Evolutionary conservation across 768 basidiomycete genomes (phyloP).

Genomic region (Termitomyces sp.): DNA sequence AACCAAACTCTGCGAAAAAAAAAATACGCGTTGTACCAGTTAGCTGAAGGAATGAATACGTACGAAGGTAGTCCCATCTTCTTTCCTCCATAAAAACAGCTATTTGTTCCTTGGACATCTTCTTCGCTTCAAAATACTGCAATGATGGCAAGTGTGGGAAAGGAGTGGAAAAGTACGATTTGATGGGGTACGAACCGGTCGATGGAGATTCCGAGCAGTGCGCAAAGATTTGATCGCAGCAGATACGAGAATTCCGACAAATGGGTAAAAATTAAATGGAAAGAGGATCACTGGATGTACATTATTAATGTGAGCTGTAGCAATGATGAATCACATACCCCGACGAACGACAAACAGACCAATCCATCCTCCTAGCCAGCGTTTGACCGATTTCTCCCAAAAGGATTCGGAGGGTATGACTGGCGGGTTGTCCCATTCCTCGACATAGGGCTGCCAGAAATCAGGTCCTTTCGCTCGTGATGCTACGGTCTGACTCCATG

Average conservation of each 20-base stretch:
- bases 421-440: constrained; percentile 74
- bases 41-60: constrained; percentile 16
- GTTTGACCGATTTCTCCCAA: constrained; percentile 27
- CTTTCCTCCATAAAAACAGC: constrained; percentile 84
- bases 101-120: constrained; percentile 68
- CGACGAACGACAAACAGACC: constrained; percentile 43
- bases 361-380: constrained; percentile 34
- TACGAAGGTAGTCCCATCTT: constrained; percentile 85
- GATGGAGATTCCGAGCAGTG: constrained; percentile 67
- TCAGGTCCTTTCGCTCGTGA: constrained; percentile 80
- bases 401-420: constrained; percentile 27
- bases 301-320: background rate
- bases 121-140: constrained; percentile 83
- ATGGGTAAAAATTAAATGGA: constrained; percentile 65
- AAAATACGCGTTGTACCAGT: background rate
- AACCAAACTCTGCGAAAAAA: constrained; percentile 69
- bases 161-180: background rate
- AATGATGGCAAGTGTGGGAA: background rate
- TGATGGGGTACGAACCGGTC: constrained; percentile 42
- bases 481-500: constrained; percentile 77
- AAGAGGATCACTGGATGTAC: constrained; percentile 47
- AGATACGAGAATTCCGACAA: constrained; percentile 58
- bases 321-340: constrained; percentile 28
- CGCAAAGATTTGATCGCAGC: constrained; percentile 67
- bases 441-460: constrained; percentile 83